These are phyloP conservation scores for Oryza longistaminata DNA, from an alignment of 176 grass and related monocot species.

Conservation along the genomic window DNA sequence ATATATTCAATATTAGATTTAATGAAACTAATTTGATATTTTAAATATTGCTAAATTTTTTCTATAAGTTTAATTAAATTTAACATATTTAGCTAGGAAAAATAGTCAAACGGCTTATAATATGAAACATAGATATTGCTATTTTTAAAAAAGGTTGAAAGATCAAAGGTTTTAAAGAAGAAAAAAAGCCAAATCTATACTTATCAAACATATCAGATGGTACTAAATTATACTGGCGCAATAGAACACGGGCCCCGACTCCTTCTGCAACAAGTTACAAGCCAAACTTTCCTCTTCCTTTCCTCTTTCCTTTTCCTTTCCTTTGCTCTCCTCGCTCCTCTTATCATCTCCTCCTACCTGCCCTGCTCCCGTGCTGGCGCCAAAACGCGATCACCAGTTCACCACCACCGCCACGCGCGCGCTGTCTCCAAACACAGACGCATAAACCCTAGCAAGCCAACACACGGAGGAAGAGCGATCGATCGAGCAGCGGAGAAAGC, in stretches of 20 bases:
- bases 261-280: not conserved
- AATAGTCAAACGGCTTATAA: too few species aligned
- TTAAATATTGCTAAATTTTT: too few species aligned
- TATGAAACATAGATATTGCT: too few species aligned
- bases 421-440: not conserved
- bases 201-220: not conserved
- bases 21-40: too few species aligned
- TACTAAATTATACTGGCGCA: not conserved
- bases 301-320: not conserved
- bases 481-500: not conserved
- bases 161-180: not conserved
- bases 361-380: not conserved
- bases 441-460: not conserved
- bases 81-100: too few species aligned
- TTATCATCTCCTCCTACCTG: slow-evolving; percentile 18
- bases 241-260: not conserved
- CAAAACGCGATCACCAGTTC: not conserved
- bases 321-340: not conserved
- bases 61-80: too few species aligned
- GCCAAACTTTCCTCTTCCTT: slow-evolving; percentile 4
- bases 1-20: too few species aligned
- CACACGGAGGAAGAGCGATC: not conserved
- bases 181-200: not conserved
- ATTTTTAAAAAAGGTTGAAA: not conserved
- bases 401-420: not conserved